Base-by-base conservation (phyloP, 2,329 filamentous ascomycete species). In the Phoma sp. region DNA sequence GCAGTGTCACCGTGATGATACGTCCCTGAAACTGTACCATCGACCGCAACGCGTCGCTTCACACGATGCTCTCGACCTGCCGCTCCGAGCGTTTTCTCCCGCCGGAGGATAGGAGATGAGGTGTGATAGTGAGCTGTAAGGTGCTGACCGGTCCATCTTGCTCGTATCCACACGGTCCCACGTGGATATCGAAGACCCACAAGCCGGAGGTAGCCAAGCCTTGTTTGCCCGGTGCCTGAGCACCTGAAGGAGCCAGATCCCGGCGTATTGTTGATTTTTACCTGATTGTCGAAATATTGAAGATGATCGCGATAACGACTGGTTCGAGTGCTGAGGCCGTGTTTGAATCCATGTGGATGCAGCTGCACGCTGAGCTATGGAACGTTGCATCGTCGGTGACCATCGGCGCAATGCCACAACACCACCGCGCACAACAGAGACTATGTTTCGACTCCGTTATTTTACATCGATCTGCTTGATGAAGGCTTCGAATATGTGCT, bases 331-430 rank as follows among this genome's bases (percentile, higher is more conserved):
- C 46, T 45, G 21, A 48, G 51, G 40, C 46, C 18, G 34, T 34
- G 9, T 21, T 12, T 12, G 15, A 48, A 10, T 26, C 28, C 10
- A 29, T 45, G 45, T 54, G 39, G 51, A 49, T 54, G 51, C 40
- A 46, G 32, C 14, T 38, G 48, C 34, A 46, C 34, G 48, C 34
- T 51, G 37, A 47, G 50, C 56, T 40, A 57, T 53, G 46, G 45
- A 51, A 66, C 49, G 67, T 69, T 69, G 66, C 67, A 69, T 69
- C 64, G 65, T 53, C 48, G 56, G 56, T 40, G 67, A 64, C 59
- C 65, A 68, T 66, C 56, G 53, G 56, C 56, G 33, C 47, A 52
- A 60, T 59, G 36, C 52, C 54, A 58, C 53, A 45, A 50, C 40
- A 57, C 25, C n/a, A 47, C 40, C 26, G 30, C 43, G 42, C 53